Percentiles rank a stretch among this genome's conserved stretches.
These are phyloP conservation scores for Erysimum cheiri DNA, from an alignment of 441 rosid species.

Conservation along the genomic window DNA sequence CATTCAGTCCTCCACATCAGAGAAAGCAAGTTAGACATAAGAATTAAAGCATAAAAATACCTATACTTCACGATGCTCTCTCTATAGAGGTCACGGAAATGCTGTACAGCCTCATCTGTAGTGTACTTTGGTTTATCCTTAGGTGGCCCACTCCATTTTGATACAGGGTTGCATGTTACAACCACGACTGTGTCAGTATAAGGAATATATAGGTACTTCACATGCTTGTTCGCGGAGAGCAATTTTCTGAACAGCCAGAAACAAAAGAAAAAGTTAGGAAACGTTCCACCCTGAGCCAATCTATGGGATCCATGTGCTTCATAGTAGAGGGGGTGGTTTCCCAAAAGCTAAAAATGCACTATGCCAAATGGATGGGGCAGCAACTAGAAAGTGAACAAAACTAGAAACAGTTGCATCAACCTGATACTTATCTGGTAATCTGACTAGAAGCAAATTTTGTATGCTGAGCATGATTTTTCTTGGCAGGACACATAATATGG, in stretches of 20 bases:
- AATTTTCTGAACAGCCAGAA: conserved; percentile 67
- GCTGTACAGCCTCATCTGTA: conserved; percentile 71
- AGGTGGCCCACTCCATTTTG: conserved; percentile 89
- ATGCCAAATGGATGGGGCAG: background rate
- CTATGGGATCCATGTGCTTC: conserved; percentile 12
- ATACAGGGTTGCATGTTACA: conserved; percentile 90
- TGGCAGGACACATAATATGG: background rate
- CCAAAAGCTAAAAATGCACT: conserved; percentile 7
- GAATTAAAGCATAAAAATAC: conserved; percentile 49
- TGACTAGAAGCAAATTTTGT: conserved; percentile 6
- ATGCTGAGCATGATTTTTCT: background rate
- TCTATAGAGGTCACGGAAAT: conserved; percentile 70
- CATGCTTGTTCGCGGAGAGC: conserved; percentile 86
- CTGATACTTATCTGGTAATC: conserved; percentile 1
- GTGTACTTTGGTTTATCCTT: conserved; percentile 80
- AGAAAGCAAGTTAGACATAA: background rate
- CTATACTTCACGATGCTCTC: conserved; percentile 76
- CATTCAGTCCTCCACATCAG: background rate
- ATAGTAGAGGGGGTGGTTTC: background rate
- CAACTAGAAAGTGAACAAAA: conserved; percentile 20
- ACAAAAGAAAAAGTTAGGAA: conserved; percentile 22
- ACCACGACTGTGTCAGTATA: conserved; percentile 85
- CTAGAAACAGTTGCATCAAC: conserved; percentile 20
- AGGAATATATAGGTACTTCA: conserved; percentile 86
- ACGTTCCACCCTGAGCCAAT: conserved; percentile 13